Base-by-base conservation (phyloP, 345 rosid species). In the Eucalyptus marginata region DNA sequence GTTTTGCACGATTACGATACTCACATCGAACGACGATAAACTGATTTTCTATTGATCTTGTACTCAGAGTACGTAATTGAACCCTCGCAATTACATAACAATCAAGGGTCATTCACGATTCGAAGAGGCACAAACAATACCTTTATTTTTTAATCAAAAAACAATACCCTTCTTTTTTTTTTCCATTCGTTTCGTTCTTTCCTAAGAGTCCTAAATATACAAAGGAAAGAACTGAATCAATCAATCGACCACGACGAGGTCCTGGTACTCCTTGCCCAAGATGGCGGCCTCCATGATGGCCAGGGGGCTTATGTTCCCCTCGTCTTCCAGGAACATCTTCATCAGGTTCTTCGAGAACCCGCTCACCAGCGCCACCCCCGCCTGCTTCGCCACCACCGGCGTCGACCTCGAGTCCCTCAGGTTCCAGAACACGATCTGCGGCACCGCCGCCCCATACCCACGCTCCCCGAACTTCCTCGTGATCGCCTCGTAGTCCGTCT, bases 281-380 rank as follows among this genome's bases (percentile, higher is more conserved):
- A 95, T 94, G n/a, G 92, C 96, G 56, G 88, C 89, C 88, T 92
- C 93, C 98, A 96, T 94, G 49, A 93, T 88, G 36, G 31, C 86
- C 71, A 86, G 71, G 11, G 95, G 96, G 47, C 90, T 59, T 3
- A 94, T 87, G 49, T 49, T 86, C 47, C 95, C 96, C 17, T 94
- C 93, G 27, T 86, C 71, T 3, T 94, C 91, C 92, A 95, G 87
- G 92, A 96, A 95, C 49, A 93, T 5, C 76, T 93, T 96, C 40
- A 95, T 86, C 92, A 95, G 25, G 91, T 96, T 96, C 94, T 96
- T 94, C 1, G 97, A 95, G 88, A 93, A 94, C 25, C 98, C 97
- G 90, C 96, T 94, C 27, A 96, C 95, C 87, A 95, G 91, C 2
- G 95, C 97, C 68, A 93, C 94, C 44, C 97, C 95, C 25, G 91